Percentiles rank a stretch among this genome's conserved stretches.
These are phyloP conservation scores for Diaporthe batatas DNA, from an alignment of 2,329 filamentous ascomycete genomes.

Conservation along the genomic window DNA sequence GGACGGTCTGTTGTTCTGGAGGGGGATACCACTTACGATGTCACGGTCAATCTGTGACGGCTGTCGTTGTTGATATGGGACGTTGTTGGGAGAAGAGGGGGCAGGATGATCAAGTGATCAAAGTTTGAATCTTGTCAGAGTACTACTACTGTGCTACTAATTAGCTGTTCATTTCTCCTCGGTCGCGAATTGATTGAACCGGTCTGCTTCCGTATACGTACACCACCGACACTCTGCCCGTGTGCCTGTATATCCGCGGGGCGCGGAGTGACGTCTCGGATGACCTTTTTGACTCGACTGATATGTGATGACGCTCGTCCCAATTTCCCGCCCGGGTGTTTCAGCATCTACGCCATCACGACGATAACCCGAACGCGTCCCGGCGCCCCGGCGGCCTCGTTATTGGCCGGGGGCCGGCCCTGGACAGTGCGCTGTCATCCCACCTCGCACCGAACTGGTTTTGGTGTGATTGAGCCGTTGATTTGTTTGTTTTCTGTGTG, in stretches of 20 bases:
- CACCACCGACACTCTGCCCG: not conserved
- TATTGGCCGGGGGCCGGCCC: not conserved
- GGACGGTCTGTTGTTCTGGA: not conserved
- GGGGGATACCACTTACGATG: not conserved
- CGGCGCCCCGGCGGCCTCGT: too few species aligned
- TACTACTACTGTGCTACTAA: too few species aligned
- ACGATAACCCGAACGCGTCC: slow-evolving; percentile 6
- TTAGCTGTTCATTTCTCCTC: not conserved
- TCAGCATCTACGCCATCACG: not conserved
- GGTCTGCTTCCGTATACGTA: too few species aligned
- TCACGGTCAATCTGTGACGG: not conserved
- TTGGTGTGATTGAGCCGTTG: not conserved
- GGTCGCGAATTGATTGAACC: not conserved
- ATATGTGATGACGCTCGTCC: not conserved
- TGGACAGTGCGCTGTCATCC: not conserved
- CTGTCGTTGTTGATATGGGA: not conserved
- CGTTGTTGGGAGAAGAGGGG: too few species aligned
- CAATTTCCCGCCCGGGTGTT: not conserved
- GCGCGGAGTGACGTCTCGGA: slow-evolving; percentile 20
- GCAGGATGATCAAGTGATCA: too few species aligned
- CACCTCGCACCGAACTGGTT: not conserved
- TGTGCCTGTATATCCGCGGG: not conserved
- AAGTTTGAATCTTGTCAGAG: too few species aligned
- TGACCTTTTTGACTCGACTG: not conserved
- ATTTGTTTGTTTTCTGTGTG: not conserved